Evolutionary conservation across 2,329 filamentous ascomycete genomes (phyloP), one percentile per base, ranked within the genome.

Genomic region (Hypoxylon sp.): DNA sequence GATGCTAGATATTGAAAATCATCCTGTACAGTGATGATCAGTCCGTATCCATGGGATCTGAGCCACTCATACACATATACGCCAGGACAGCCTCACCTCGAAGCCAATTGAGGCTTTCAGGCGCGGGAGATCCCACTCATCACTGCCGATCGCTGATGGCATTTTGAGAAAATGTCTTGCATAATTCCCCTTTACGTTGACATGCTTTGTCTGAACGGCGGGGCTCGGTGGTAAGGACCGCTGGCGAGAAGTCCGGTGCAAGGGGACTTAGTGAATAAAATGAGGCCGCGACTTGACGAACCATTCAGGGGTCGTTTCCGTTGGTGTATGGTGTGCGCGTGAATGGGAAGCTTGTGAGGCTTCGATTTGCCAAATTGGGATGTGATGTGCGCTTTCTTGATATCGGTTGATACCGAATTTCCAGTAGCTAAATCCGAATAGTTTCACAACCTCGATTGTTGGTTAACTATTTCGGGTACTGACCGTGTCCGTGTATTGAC

Each of bases 121-220:
- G 29, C 74, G 73, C 65, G 76, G 76, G 45, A 78, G 70, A 65
- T 78, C 75, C 76, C 76, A 78, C 62, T 78, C 75, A 63, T 78
- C 74, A 61, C 71, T 69, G 59, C 71, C 70, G 51, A 71, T 65
- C 12, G 66, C 70, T 23, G 74, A 73, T 55, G 75, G 74, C 76
- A 77, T 77, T 41, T 61, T 47, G 65, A 61, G 23, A 52, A 39
- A 27, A 34, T 50, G 46, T 34, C 58, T 62, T 59, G 58, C 67
- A 70, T 69, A 45, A 45, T 61, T 61, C 47, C 43, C 30, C 34
- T 55, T 53, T 39, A 37, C 47, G 54, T 58, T 46, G 37, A 54
- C 45, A 41, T 47, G 27, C 25, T 59, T 51, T 41, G 50, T 57
- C 48, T 55, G 29, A 30, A 23, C 23, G 32, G 54, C 32, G 48